Percentiles rank a stretch among this genome's conserved stretches.
These are phyloP conservation scores for Pichia nakasei DNA, from an alignment of 805 yeast species.

Conservation along the genomic window DNA sequence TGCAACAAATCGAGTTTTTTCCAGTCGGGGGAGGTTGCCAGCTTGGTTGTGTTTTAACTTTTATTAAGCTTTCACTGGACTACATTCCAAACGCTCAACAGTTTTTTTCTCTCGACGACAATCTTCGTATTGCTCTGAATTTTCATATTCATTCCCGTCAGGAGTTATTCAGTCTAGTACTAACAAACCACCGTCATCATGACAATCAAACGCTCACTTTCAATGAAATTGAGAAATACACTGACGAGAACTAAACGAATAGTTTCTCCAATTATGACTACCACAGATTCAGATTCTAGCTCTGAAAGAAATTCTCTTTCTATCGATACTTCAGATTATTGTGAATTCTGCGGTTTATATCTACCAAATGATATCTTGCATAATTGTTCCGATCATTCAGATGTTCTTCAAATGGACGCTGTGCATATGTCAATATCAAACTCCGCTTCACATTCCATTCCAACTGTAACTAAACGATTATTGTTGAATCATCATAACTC, in stretches of 20 bases:
- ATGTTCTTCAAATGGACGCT: not conserved
- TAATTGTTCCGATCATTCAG: not conserved
- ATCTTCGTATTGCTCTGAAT: too few species aligned
- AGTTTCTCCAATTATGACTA: not conserved
- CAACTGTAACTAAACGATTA: not conserved
- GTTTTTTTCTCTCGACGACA: too few species aligned
- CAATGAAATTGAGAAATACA: slow-evolving; percentile 12
- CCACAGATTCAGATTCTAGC: not conserved
- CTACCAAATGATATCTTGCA: not conserved
- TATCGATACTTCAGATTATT: not conserved
- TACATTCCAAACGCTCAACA: too few species aligned
- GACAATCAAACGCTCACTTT: slow-evolving; percentile 14
- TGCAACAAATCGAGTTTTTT: too few species aligned
- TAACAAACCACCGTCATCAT: slow-evolving; percentile 5
- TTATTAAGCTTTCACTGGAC: too few species aligned
- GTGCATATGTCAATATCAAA: not conserved
- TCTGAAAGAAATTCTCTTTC: too few species aligned
- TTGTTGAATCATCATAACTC: not conserved
- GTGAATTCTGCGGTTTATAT: not conserved
- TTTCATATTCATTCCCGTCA: too few species aligned
- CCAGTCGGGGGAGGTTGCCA: too few species aligned
- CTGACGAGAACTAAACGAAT: slow-evolving; percentile 12
- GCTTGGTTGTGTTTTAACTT: too few species aligned
- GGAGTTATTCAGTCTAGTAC: too few species aligned
- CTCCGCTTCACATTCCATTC: not conserved